A percentile compares a stretch with the other conserved stretches of the same genome.
phyloP scores from a whole-genome alignment of 257 asterid genomes.

The Craterostigma plantagineum region DNA sequence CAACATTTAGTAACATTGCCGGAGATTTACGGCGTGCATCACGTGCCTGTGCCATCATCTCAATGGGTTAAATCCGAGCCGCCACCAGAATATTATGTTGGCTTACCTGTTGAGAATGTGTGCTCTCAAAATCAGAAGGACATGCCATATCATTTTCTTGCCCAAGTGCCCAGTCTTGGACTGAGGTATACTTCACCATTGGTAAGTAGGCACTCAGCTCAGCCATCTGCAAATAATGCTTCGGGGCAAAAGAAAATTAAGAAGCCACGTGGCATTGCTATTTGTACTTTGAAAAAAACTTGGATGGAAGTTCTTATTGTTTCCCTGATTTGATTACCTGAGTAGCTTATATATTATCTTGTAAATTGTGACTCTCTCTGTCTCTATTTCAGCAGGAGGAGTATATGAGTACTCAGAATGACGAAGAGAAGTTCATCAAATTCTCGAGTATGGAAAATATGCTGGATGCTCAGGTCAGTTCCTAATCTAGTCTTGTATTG shows the following conservation, averaged over 20 bases:
- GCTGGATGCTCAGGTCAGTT: slow-evolving; percentile 21
- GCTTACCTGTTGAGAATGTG: slow-evolving; percentile 29
- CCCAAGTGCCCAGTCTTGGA: slow-evolving; percentile 17
- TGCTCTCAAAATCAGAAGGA: slow-evolving; percentile 20
- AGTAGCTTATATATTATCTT: too few species aligned
- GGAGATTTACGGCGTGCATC: too few species aligned
- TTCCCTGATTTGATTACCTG: not conserved
- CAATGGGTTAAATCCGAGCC: slow-evolving; percentile 28
- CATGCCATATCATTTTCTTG: slow-evolving; percentile 10
- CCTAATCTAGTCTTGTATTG: not conserved
- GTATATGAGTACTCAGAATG: slow-evolving; percentile 12
- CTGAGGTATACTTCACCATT: slow-evolving; percentile 13
- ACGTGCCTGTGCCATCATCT: slow-evolving; percentile 7
- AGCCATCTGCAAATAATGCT: too few species aligned
- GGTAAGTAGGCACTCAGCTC: slow-evolving; percentile 17
- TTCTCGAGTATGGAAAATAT: slow-evolving; percentile 21
- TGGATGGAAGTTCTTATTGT: not conserved
- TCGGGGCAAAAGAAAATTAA: not conserved
- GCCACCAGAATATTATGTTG: slow-evolving; percentile 30
- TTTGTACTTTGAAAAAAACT: slow-evolving; percentile 2
- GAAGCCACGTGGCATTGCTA: not conserved
- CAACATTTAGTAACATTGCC: too few species aligned
- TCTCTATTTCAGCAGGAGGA: slow-evolving; percentile 6
- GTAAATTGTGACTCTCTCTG: too few species aligned
- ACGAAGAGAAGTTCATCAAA: slow-evolving; percentile 12